Percentiles rank a stretch among this genome's conserved stretches.
These are phyloP conservation scores for Botrytis cinerea DNA, from an alignment of 2,329 filamentous ascomycete genomes.

Conservation along the genomic window DNA sequence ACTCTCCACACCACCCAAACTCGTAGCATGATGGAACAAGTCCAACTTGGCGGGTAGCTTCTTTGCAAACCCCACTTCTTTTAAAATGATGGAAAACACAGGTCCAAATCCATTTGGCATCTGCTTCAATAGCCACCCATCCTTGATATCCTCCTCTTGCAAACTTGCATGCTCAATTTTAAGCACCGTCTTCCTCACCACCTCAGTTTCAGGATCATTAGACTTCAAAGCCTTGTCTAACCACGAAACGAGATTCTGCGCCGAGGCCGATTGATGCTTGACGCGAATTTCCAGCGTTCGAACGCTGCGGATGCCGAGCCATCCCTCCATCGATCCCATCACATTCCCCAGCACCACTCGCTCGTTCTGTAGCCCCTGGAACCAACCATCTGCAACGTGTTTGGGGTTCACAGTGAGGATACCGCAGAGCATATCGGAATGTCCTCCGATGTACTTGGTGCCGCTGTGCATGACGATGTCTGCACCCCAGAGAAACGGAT, in stretches of 20 bases:
- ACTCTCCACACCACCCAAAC: conserved; percentile 89
- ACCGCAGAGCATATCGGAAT: conserved; percentile 90
- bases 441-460: conserved; percentile 95
- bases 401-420: conserved; percentile 67
- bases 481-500: conserved; percentile 79
- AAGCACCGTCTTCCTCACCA: conserved; percentile 57
- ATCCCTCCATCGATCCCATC: conserved; percentile 87
- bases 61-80: conserved; percentile 60
- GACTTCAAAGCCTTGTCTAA: conserved; percentile 48
- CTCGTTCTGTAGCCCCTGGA: conserved; percentile 58
- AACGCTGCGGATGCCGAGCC: conserved; percentile 85
- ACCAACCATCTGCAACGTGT: conserved; percentile 55
- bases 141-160: conserved; percentile 62
- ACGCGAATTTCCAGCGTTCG: conserved; percentile 85
- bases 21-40: conserved; percentile 94
- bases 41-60: conserved; percentile 73
- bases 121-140: conserved; percentile 76
- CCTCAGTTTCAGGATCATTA: conserved; percentile 30
- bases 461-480: conserved; percentile 91
- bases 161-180: conserved; percentile 76
- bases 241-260: conserved; percentile 71
- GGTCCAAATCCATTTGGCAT: conserved; percentile 92
- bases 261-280: conserved; percentile 70
- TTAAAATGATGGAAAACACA: conserved; percentile 77
- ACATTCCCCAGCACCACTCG: conserved; percentile 77